These are phyloP conservation scores for Colletotrichum sidae DNA, from an alignment of 2,329 filamentous ascomycete genomes.

Conservation along the genomic window DNA sequence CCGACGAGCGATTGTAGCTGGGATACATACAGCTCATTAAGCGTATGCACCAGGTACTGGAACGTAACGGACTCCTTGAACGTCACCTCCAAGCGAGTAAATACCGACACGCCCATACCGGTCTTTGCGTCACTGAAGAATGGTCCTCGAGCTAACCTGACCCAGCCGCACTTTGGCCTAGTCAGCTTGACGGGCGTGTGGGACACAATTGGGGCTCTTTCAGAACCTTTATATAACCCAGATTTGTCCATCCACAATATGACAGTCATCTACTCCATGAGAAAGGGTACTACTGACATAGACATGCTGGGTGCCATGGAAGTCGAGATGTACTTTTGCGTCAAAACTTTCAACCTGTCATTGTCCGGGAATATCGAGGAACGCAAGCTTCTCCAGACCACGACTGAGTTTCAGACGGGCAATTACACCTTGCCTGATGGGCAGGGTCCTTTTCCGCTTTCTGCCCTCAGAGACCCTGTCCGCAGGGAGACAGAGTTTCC, in stretches of 20 bases:
- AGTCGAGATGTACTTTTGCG: conserved; percentile 36
- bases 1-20: conserved; percentile 11
- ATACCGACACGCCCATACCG: not conserved
- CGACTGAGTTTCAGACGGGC: conserved; percentile 8
- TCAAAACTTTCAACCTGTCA: not conserved
- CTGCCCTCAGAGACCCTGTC: conserved; percentile 9
- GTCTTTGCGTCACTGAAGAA: not conserved
- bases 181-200: not conserved
- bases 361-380: too few species aligned
- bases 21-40: not conserved
- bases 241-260: conserved; percentile 27
- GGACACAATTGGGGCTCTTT: not conserved
- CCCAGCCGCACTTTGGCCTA: not conserved
- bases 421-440: conserved; percentile 6
- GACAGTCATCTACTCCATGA: conserved; percentile 11
- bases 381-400: too few species aligned
- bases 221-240: not conserved
- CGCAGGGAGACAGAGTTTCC: not conserved
- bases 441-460: conserved; percentile 4
- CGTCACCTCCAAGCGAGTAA: conserved; percentile 1
- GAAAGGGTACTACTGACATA: not conserved
- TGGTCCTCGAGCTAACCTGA: conserved; percentile 1
- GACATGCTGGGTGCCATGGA: conserved; percentile 28
- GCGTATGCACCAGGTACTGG: conserved; percentile 17
- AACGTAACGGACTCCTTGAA: conserved; percentile 7